Conservation (phyloP, 2,329 filamentous ascomycete genomes). For the Orbilia ellipsospora region DNA sequence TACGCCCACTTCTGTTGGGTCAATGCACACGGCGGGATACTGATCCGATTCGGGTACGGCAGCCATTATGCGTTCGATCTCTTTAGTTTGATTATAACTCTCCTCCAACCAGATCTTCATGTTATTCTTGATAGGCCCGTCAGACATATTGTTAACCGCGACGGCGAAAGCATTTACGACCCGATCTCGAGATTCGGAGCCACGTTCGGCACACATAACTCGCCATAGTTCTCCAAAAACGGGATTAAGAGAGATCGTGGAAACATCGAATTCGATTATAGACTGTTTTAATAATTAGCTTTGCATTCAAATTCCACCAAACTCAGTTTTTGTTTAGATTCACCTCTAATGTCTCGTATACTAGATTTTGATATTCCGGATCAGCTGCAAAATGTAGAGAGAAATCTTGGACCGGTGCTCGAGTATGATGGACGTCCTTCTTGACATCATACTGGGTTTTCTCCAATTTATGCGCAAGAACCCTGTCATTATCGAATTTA, state of each 20-base stretch:
- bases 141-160: constrained; percentile 62
- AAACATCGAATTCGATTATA: constrained; percentile 65
- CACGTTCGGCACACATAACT: constrained; percentile 65
- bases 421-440: constrained; percentile 42
- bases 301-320: not conserved
- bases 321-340: not conserved
- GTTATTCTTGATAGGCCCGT: constrained; percentile 61
- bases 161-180: constrained; percentile 64
- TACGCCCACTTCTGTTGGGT: constrained; percentile 65
- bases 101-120: constrained; percentile 67
- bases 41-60: constrained; percentile 62
- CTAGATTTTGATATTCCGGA: constrained; percentile 29
- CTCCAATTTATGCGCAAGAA: constrained; percentile 11
- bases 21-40: constrained; percentile 67
- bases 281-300: constrained; percentile 53
- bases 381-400: constrained; percentile 35
- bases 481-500: constrained; percentile 40
- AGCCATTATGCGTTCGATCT: constrained; percentile 63
- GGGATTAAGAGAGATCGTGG: constrained; percentile 66
- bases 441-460: constrained; percentile 43
- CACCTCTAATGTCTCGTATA: constrained; percentile 51
- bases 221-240: constrained; percentile 68
- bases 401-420: constrained; percentile 42
- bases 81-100: constrained; percentile 66
- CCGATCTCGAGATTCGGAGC: constrained; percentile 63